Conservation (phyloP, 371 early-diverging fungal species). For the Circinella umbellata region DNA sequence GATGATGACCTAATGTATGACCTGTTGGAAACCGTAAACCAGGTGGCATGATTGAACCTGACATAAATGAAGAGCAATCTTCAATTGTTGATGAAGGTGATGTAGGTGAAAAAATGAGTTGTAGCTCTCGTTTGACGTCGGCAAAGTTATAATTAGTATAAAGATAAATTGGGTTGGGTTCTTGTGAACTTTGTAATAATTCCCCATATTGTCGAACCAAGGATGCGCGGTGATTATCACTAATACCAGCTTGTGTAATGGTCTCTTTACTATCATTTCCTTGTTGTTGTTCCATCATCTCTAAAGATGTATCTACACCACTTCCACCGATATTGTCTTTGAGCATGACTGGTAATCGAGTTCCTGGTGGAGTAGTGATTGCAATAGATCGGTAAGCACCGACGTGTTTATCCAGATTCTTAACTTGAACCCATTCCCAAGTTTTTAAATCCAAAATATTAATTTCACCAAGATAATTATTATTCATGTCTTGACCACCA, state of each 20-base stretch:
- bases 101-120: constrained; percentile 60
- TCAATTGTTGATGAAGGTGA: constrained; percentile 36
- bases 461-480: constrained; percentile 77
- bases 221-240: constrained; percentile 10
- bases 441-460: constrained; percentile 73
- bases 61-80: constrained; percentile 65
- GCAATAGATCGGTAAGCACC: constrained; percentile 80
- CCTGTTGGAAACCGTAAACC: constrained; percentile 84
- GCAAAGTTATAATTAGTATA: constrained; percentile 86
- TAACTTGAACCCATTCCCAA: constrained; percentile 67
- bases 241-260: neutral
- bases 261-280: too few relatives aligned
- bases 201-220: constrained; percentile 21
- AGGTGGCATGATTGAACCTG: constrained; percentile 67
- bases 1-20: constrained; percentile 68
- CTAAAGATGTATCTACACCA: neutral
- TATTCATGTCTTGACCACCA: constrained; percentile 81
- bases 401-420: constrained; percentile 66
- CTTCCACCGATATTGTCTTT: constrained; percentile 12
- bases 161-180: constrained; percentile 53
- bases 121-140: constrained; percentile 74
- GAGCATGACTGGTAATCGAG: constrained; percentile 29
- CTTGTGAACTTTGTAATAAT: constrained; percentile 17
- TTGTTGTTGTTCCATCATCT: neutral
- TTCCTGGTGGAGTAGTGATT: constrained; percentile 40